A percentile compares a stretch with the other conserved stretches of the same genome.
Evolutionary conservation across 2,329 filamentous ascomycete species (phyloP).

Genomic region (Coniochaeta sp.): DNA sequence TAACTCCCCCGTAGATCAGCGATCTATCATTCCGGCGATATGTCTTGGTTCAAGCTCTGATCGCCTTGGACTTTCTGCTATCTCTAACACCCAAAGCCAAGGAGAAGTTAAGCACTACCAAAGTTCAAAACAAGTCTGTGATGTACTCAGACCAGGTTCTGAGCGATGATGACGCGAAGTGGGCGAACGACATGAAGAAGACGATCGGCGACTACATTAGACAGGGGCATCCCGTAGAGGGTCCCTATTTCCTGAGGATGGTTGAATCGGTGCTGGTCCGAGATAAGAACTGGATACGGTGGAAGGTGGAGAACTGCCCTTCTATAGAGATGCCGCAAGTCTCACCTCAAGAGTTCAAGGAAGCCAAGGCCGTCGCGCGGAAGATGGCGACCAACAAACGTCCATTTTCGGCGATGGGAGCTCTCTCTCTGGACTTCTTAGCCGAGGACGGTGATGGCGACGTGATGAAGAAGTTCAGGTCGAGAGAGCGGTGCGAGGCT

Average conservation of each 20-base stretch:
- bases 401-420: slow-evolving; percentile 59
- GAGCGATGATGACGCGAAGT: slow-evolving; percentile 80
- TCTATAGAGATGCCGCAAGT: slow-evolving; percentile 73
- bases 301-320: slow-evolving; percentile 93
- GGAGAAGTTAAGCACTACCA: slow-evolving; percentile 63
- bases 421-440: slow-evolving; percentile 72
- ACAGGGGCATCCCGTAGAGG: slow-evolving; percentile 68
- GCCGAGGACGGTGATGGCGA: slow-evolving; percentile 49
- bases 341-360: slow-evolving; percentile 58
- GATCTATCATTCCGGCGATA: slow-evolving; percentile 92
- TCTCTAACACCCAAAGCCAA: slow-evolving; percentile 79
- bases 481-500: slow-evolving; percentile 54
- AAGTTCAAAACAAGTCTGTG: slow-evolving; percentile 73
- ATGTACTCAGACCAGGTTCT: slow-evolving; percentile 70
- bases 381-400: slow-evolving; percentile 65
- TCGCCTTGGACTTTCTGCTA: slow-evolving; percentile 91
- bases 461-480: slow-evolving; percentile 63
- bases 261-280: slow-evolving; percentile 91
- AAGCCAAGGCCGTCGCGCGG: slow-evolving; percentile 58
- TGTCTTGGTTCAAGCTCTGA: slow-evolving; percentile 89
- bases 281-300: slow-evolving; percentile 98
- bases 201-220: slow-evolving; percentile 78
- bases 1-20: slow-evolving; percentile 56
- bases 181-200: slow-evolving; percentile 72
- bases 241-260: slow-evolving; percentile 91